Conservation (phyloP, 2,329 filamentous ascomycete species). For the Aspergillus texensis region DNA sequence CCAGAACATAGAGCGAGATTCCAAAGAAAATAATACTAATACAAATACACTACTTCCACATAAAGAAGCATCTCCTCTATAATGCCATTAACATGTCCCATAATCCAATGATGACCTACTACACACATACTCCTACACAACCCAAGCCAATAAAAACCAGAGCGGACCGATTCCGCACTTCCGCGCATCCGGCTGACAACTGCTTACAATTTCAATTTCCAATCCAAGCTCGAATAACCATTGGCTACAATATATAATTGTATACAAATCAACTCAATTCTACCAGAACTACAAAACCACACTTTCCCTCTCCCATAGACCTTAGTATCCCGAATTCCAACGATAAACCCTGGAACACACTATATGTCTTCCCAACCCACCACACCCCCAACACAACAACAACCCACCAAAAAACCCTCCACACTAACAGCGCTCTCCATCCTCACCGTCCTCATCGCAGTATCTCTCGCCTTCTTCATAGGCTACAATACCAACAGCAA, state of each 20-base stretch:
- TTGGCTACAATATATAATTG: background rate
- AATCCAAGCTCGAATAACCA: background rate
- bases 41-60: too few species aligned
- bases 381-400: slow-evolving; percentile 5
- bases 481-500: slow-evolving; percentile 14
- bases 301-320: background rate
- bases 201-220: slow-evolving; percentile 7
- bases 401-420: slow-evolving; percentile 7
- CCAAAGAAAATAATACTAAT: background rate
- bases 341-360: background rate
- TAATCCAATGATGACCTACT: background rate
- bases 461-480: slow-evolving; percentile 22
- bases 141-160: background rate
- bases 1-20: background rate
- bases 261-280: background rate
- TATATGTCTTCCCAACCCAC: slow-evolving; percentile 26
- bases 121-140: too few species aligned
- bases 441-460: slow-evolving; percentile 22
- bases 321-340: background rate
- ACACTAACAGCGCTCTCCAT: slow-evolving; percentile 22
- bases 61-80: too few species aligned
- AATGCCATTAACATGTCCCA: background rate
- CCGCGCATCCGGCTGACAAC: slow-evolving; percentile 12
- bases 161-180: slow-evolving; percentile 28
- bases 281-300: background rate